Percentiles rank a stretch among this genome's conserved stretches.
These are phyloP conservation scores for Candolleomyces efflorescens DNA, from an alignment of 768 basidiomycete genomes.

Conservation along the genomic window DNA sequence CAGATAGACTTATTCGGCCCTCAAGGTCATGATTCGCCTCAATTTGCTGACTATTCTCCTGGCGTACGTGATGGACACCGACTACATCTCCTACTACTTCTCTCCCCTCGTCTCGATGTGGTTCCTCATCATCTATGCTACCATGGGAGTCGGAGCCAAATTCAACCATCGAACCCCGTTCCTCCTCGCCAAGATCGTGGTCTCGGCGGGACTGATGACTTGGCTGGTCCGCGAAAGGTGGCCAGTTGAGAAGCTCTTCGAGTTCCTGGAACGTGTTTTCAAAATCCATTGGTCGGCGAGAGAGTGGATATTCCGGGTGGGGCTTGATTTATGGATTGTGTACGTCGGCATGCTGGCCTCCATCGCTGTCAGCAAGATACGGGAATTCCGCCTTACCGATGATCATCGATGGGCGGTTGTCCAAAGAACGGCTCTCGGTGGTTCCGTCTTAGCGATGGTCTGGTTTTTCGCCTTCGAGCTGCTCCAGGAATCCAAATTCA, in stretches of 20 bases:
- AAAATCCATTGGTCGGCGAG: constrained; percentile 77
- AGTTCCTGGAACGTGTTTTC: constrained; percentile 58
- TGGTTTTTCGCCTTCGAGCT: constrained; percentile 89
- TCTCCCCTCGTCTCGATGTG: constrained; percentile 87
- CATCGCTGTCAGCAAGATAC: constrained; percentile 67
- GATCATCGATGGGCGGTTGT: constrained; percentile 59
- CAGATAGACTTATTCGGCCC: not conserved
- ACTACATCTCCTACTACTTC: constrained; percentile 91
- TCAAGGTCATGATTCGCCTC: constrained; percentile 70
- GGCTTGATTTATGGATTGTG: constrained; percentile 85
- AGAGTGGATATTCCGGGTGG: constrained; percentile 89
- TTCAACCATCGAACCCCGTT: constrained; percentile 70
- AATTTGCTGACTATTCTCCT: constrained; percentile 81
- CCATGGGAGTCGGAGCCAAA: constrained; percentile 65
- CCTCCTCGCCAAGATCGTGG: constrained; percentile 64
- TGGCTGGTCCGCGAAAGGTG: constrained; percentile 61
- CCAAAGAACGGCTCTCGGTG: constrained; percentile 43
- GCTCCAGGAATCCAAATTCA: constrained; percentile 69
- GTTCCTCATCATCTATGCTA: constrained; percentile 83
- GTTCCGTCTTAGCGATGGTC: constrained; percentile 48
- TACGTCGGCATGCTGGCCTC: constrained; percentile 84
- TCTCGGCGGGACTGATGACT: constrained; percentile 61
- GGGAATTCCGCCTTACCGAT: constrained; percentile 68
- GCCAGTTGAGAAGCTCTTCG: constrained; percentile 63
- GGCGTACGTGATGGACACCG: constrained; percentile 88